These are phyloP conservation scores for Podila verticillata DNA, from an alignment of 192 early-diverging fungal species.

Conservation along the genomic window DNA sequence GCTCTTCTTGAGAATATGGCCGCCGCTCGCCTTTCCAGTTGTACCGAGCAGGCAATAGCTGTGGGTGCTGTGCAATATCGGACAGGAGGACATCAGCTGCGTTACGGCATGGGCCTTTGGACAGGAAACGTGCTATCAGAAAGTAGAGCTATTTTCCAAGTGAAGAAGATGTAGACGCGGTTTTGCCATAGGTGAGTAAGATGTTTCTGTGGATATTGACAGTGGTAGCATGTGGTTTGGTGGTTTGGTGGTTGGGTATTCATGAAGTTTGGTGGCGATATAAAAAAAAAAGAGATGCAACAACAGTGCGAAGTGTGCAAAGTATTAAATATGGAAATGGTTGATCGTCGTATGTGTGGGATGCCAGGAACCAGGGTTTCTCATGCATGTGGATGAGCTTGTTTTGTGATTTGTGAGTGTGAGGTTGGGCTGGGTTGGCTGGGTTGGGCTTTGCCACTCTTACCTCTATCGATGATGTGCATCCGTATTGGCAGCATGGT, in stretches of 20 bases:
- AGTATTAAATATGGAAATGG: neutral
- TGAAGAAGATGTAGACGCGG: conserved; percentile 11
- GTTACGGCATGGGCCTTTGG: conserved; percentile 62
- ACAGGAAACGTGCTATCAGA: conserved; percentile 76
- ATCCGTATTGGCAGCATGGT: no score
- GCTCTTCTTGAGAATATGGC: conserved; percentile 60
- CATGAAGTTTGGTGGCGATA: conserved; percentile 1
- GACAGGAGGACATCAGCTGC: conserved; percentile 62
- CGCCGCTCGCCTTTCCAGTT: conserved; percentile 76
- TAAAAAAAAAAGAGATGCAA: conserved; percentile 5
- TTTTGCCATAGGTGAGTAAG: no score
- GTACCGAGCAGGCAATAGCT: conserved; percentile 70
- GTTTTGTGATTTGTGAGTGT: no score
- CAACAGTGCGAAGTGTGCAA: conserved; percentile 3
- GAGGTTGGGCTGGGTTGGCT: no score
- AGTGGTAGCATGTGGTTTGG: no score
- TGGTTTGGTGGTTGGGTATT: no score
- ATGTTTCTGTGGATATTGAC: no score
- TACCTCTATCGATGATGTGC: neutral
- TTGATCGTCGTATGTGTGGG: neutral
- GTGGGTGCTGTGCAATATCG: conserved; percentile 55
- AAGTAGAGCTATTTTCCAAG: conserved; percentile 68
- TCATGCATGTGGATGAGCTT: no score
- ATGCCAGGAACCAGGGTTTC: neutral
- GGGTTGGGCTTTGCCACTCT: neutral